Conservation (phyloP, 306 rosid species). For the Cicer bijugum region DNA sequence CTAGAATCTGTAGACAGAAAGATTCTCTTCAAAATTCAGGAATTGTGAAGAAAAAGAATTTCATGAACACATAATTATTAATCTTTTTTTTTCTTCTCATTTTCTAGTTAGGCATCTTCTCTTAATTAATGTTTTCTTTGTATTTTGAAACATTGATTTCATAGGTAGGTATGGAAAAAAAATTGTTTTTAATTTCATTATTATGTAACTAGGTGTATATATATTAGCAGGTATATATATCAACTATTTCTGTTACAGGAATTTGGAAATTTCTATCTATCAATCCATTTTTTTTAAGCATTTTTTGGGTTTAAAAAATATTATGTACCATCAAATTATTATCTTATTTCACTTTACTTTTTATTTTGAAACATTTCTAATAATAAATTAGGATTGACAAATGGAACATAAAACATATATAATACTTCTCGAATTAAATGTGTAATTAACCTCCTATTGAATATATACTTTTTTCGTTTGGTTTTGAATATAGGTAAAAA, state of each 20-base stretch:
- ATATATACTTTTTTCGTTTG: too few species aligned
- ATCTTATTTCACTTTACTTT: too few species aligned
- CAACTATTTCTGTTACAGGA: constrained; percentile 26
- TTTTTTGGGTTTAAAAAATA: not conserved
- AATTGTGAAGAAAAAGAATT: constrained; percentile 47
- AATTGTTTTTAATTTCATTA: constrained; percentile 33
- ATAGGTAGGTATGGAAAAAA: constrained; percentile 40
- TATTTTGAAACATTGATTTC: constrained; percentile 43
- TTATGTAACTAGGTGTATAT: constrained; percentile 57
- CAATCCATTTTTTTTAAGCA: not conserved
- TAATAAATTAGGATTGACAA: too few species aligned
- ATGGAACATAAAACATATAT: too few species aligned
- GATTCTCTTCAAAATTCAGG: constrained; percentile 76
- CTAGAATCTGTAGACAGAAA: constrained; percentile 81
- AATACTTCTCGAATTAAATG: too few species aligned
- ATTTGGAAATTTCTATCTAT: constrained; percentile 3
- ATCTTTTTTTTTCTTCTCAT: not conserved
- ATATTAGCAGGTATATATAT: constrained; percentile 40
- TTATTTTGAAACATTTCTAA: too few species aligned
- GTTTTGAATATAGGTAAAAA: too few species aligned
- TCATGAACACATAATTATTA: not conserved
- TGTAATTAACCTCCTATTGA: too few species aligned
- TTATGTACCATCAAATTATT: not conserved
- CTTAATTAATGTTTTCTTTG: constrained; percentile 47
- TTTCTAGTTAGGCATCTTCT: constrained; percentile 29